Conservation (phyloP, 2,329 filamentous ascomycete genomes). For the Fusarium sublunatum region DNA sequence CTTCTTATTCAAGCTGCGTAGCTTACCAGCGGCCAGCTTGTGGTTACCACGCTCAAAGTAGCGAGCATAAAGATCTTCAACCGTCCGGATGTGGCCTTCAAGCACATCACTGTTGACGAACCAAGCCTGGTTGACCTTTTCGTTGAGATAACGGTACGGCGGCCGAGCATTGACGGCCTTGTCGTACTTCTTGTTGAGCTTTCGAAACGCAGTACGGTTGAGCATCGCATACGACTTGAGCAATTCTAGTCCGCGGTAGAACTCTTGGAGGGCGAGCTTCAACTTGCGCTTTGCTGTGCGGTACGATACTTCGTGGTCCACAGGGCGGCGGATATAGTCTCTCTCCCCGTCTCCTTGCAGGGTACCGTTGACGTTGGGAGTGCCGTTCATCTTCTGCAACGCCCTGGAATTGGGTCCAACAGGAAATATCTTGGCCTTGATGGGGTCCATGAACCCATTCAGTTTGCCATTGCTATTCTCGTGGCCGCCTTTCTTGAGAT, state of each 20-base stretch:
- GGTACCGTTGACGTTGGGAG: constrained; percentile 55
- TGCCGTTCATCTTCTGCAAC: constrained; percentile 64
- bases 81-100: constrained; percentile 80
- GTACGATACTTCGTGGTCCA: constrained; percentile 75
- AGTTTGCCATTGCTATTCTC: constrained; percentile 45
- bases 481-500: constrained; percentile 29
- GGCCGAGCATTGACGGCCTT: constrained; percentile 86
- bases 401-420: constrained; percentile 71
- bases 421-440: constrained; percentile 65
- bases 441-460: constrained; percentile 62
- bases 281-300: constrained; percentile 89
- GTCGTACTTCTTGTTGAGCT: constrained; percentile 99
- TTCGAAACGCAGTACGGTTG: constrained; percentile 93
- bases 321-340: constrained; percentile 64
- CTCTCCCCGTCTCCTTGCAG: constrained; percentile 51
- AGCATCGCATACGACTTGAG: constrained; percentile 91
- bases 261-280: constrained; percentile 90
- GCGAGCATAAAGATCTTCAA: constrained; percentile 91
- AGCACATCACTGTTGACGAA: constrained; percentile 91
- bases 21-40: constrained; percentile 89
- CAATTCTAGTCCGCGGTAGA: constrained; percentile 90
- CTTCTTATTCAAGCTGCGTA: constrained; percentile 76
- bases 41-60: constrained; percentile 96
- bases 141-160: constrained; percentile 83
- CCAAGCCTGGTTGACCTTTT: constrained; percentile 89